A percentile compares a stretch with the other conserved stretches of the same genome.
phyloP scores from a whole-genome alignment of 305 asterid genomes.

The Plantago coronopus region DNA sequence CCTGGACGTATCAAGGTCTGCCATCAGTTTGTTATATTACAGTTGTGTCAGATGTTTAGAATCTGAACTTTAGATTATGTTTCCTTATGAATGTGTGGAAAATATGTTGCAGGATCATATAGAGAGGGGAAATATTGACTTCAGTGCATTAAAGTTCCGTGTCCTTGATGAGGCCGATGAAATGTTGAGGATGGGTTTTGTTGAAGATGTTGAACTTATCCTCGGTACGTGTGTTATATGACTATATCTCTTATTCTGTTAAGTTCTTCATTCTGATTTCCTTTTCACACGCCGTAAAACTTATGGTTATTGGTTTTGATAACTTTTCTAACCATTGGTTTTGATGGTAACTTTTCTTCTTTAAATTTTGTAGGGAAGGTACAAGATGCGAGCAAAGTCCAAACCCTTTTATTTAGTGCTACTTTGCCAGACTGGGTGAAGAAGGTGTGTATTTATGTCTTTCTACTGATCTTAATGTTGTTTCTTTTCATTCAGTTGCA shows the following conservation, averaged over 20 bases:
- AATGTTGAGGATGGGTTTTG: slow-evolving; percentile 97
- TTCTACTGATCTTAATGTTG: background rate
- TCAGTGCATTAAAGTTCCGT: slow-evolving; percentile 68
- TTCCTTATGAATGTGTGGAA: slow-evolving; percentile 19
- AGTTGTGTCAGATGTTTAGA: too few relatives aligned
- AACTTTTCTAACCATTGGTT: too few relatives aligned
- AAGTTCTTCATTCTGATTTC: background rate
- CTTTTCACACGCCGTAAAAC: background rate
- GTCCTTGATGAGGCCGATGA: slow-evolving; percentile 99
- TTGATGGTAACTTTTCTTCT: slow-evolving; percentile 8
- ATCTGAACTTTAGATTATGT: background rate
- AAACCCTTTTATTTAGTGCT: slow-evolving; percentile 95
- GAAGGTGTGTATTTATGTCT: slow-evolving; percentile 34
- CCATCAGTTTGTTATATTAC: background rate
- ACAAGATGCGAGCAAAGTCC: slow-evolving; percentile 76
- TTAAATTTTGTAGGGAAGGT: slow-evolving; percentile 61
- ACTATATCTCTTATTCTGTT: slow-evolving; percentile 1
- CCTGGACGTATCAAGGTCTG: slow-evolving; percentile 91
- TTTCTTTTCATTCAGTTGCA: background rate
- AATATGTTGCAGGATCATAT: slow-evolving; percentile 51
- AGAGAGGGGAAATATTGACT: slow-evolving; percentile 74
- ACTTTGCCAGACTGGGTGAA: slow-evolving; percentile 91
- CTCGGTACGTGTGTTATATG: slow-evolving; percentile 33
- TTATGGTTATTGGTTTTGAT: background rate
- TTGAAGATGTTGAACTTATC: slow-evolving; percentile 88